Percentiles rank a stretch among this genome's conserved stretches.
These are phyloP conservation scores for Scedosporium aurantiacum DNA, from an alignment of 2,329 filamentous ascomycete species.

Conservation along the genomic window DNA sequence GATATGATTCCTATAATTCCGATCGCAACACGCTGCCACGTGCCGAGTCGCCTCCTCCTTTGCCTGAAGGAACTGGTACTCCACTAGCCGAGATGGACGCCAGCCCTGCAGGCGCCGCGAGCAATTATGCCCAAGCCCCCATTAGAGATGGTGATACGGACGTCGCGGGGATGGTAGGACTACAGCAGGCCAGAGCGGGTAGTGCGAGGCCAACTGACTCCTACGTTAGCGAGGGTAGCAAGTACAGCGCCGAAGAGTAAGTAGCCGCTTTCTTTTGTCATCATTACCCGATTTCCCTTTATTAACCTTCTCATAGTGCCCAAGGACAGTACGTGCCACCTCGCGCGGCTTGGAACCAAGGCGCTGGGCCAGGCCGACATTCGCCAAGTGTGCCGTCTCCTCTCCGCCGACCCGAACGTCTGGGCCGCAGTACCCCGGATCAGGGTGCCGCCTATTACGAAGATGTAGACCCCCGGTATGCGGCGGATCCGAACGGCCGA, in stretches of 20 bases:
- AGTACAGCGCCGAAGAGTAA: conserved; percentile 66
- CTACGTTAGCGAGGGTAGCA: conserved; percentile 55
- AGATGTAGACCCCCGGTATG: conserved; percentile 84
- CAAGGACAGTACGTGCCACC: conserved; percentile 44
- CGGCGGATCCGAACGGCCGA: conserved; percentile 22
- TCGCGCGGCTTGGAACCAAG: conserved; percentile 44
- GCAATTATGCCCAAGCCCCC: conserved; percentile 10
- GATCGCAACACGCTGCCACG: conserved; percentile 32
- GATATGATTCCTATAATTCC: conserved; percentile 24
- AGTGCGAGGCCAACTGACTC: conserved; percentile 24
- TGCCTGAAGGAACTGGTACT: conserved; percentile 26
- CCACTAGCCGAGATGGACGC: conserved; percentile 64
- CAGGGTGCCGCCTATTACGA: conserved; percentile 62
- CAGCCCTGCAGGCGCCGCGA: conserved; percentile 28
- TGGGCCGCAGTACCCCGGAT: conserved; percentile 20
- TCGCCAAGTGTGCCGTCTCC: conserved; percentile 37
- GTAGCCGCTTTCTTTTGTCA: conserved; percentile 19
- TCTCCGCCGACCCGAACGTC: conserved; percentile 17
- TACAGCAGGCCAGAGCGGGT: conserved; percentile 44
- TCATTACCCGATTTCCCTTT: conserved; percentile 10
- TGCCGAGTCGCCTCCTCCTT: conserved; percentile 53
- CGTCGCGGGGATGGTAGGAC: conserved; percentile 60
- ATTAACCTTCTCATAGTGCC: conserved; percentile 22
- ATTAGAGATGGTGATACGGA: conserved; percentile 57
- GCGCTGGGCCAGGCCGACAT: conserved; percentile 28